phyloP scores from a whole-genome alignment of 208 protist species.

The Angomonas ambiguus region DNA sequence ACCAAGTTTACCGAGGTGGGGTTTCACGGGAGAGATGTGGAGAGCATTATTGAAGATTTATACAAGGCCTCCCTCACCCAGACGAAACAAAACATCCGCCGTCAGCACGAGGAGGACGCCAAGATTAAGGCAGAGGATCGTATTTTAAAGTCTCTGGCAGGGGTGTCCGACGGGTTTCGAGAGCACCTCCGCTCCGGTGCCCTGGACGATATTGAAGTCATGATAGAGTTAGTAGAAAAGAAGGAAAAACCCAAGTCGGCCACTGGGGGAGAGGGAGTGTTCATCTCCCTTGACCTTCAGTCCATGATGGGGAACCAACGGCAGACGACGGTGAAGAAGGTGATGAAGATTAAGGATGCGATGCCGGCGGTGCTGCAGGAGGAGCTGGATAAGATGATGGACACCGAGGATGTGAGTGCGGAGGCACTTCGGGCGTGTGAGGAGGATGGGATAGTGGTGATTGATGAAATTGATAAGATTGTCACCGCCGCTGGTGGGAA shows the following conservation, averaged over 20 bases:
- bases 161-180: conserved; percentile 89
- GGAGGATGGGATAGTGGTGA: conserved; percentile 98
- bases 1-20: conserved; percentile 99
- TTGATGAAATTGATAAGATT: conserved; percentile 99
- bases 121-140: conserved; percentile 84
- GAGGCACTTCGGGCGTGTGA: conserved; percentile 94
- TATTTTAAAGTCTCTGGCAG: conserved; percentile 84
- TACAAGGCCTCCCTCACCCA: conserved; percentile 92
- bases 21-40: conserved; percentile 95
- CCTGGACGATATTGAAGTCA: conserved; percentile 90
- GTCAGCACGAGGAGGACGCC: conserved; percentile 82
- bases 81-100: conserved; percentile 89
- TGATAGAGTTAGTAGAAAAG: conserved; percentile 90
- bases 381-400: conserved; percentile 94
- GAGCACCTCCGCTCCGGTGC: conserved; percentile 91
- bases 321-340: conserved; percentile 85
- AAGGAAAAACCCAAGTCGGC: conserved; percentile 86
- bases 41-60: conserved; percentile 96
- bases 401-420: conserved; percentile 89
- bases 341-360: conserved; percentile 93
- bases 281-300: conserved; percentile 86
- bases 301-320: conserved; percentile 65
- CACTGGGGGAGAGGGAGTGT: conserved; percentile 68
- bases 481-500: conserved; percentile 83
- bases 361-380: conserved; percentile 88